Percentiles rank a stretch among this genome's conserved stretches.
Conservation (phyloP, 2,329 filamentous ascomycete genomes). For the Fusarium sp. region DNA sequence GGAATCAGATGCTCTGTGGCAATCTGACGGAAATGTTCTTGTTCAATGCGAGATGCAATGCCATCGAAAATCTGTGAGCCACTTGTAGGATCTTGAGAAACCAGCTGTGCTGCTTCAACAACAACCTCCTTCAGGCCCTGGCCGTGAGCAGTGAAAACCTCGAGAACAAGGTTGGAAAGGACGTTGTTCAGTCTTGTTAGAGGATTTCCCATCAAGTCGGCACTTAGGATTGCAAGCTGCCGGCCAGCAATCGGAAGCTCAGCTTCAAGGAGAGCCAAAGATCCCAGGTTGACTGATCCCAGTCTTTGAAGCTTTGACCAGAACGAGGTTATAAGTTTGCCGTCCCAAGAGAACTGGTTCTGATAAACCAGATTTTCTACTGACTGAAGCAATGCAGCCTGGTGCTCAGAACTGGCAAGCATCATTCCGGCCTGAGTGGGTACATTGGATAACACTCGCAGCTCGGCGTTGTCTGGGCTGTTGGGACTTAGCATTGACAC, state of each 20-base stretch:
- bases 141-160: constrained; percentile 56
- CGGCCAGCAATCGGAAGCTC: constrained; percentile 72
- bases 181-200: constrained; percentile 60
- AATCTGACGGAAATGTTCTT: constrained; percentile 53
- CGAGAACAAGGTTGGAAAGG: constrained; percentile 59
- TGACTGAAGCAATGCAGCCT: constrained; percentile 57
- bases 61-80: constrained; percentile 32
- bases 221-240: constrained; percentile 62
- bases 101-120: constrained; percentile 43
- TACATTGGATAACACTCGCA: constrained; percentile 61
- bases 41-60: constrained; percentile 44
- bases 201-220: constrained; percentile 62
- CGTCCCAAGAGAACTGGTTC: constrained; percentile 54
- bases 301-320: constrained; percentile 66
- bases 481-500: constrained; percentile 56
- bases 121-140: constrained; percentile 47
- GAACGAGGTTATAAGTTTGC: constrained; percentile 57
- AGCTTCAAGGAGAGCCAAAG: constrained; percentile 70
- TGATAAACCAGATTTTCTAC: constrained; percentile 60
- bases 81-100: constrained; percentile 15
- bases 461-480: constrained; percentile 45
- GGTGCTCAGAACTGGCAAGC: constrained; percentile 49
- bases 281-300: constrained; percentile 65
- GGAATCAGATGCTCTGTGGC: constrained; percentile 58
- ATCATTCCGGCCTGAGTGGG: constrained; percentile 51